These are phyloP conservation scores for Patellifolia procumbens DNA, from an alignment of 179 eudicot genomes.

Conservation along the genomic window DNA sequence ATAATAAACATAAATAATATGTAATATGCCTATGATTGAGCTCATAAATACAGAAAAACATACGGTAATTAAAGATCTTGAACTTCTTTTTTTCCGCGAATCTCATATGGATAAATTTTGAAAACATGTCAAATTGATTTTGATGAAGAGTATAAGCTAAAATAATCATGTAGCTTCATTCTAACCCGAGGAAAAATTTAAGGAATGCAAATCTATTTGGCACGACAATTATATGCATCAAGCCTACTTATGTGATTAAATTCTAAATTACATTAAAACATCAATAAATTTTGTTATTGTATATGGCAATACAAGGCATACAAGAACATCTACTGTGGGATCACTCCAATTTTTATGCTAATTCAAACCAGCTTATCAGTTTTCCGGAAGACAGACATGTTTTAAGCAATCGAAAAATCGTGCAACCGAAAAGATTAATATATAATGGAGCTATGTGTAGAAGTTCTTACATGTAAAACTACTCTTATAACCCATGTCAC, in stretches of 20 bases:
- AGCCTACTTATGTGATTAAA: neutral
- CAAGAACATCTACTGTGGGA: neutral
- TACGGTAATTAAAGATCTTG: no score
- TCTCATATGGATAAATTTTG: neutral
- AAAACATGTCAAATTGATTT: neutral
- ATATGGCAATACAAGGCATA: neutral
- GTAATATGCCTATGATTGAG: no score
- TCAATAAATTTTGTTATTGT: neutral
- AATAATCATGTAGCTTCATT: neutral
- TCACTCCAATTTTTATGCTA: neutral
- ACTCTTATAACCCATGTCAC: neutral
- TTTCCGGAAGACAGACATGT: neutral
- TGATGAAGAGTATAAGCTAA: no score
- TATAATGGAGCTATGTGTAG: conserved; percentile 4
- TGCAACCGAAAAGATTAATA: neutral
- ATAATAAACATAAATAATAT: no score
- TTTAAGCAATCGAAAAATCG: neutral
- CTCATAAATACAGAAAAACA: no score
- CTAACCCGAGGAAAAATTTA: neutral
- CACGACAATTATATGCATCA: neutral
- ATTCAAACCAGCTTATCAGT: neutral
- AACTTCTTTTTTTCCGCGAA: no score
- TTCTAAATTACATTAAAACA: neutral
- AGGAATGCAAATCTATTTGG: neutral
- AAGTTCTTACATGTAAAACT: conserved; percentile 25